These are phyloP conservation scores for Ambrosia hybrid DNA, from an alignment of 140 eudicot species.

Conservation along the genomic window DNA sequence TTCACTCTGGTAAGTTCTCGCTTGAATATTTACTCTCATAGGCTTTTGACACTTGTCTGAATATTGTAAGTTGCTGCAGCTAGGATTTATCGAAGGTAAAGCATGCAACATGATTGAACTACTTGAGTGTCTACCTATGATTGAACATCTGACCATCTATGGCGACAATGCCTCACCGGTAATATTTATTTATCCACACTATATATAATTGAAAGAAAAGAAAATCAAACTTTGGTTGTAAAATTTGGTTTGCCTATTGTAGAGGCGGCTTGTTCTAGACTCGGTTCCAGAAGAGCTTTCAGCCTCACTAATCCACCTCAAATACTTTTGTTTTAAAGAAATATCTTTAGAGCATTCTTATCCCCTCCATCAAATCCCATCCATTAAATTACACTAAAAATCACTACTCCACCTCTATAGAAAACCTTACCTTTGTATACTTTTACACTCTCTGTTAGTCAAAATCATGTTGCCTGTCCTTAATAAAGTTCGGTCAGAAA, in stretches of 20 bases:
- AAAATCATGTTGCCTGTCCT: too few relatives aligned
- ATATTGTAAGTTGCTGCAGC: conserved; percentile 10
- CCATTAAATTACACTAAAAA: too few relatives aligned
- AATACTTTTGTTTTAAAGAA: neutral
- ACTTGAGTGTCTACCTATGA: conserved; percentile 26
- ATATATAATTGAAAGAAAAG: neutral
- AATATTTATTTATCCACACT: neutral
- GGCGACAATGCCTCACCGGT: neutral
- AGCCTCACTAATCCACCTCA: conserved; percentile 14
- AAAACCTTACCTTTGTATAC: too few relatives aligned
- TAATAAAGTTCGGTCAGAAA: too few relatives aligned
- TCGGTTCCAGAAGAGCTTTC: conserved; percentile 21
- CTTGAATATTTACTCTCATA: neutral
- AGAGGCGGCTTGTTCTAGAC: conserved; percentile 8
- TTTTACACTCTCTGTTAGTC: too few relatives aligned
- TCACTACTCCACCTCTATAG: too few relatives aligned
- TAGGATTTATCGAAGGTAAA: neutral
- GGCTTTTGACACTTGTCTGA: neutral
- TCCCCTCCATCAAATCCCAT: too few relatives aligned
- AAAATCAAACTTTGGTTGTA: neutral
- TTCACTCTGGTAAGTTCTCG: conserved; percentile 22
- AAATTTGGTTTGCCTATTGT: neutral
- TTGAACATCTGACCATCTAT: conserved; percentile 26
- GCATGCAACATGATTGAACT: conserved; percentile 10
- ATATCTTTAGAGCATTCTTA: neutral